phyloP scores from a whole-genome alignment of 352 stramenopile species.

The Phytopythium montanum region DNA sequence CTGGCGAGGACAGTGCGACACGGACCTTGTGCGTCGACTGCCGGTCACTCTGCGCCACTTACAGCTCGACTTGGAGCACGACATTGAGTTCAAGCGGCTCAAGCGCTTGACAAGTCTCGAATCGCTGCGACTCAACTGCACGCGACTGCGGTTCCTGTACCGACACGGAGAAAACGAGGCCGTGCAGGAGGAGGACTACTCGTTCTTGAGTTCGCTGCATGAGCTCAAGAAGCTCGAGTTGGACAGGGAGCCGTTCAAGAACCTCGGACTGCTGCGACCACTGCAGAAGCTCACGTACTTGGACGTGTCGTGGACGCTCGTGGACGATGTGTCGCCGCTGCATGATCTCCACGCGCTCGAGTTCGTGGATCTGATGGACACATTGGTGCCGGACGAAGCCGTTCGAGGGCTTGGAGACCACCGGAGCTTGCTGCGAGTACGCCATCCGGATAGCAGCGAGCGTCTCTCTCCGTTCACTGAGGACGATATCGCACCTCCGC shows the following conservation, averaged over 20 bases:
- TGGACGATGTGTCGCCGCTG: background rate
- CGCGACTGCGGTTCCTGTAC: background rate
- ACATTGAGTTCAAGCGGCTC: background rate
- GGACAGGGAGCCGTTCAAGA: background rate
- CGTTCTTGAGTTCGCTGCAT: background rate
- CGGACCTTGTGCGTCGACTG: background rate
- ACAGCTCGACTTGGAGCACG: background rate
- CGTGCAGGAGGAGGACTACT: background rate
- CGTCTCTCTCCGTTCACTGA: background rate
- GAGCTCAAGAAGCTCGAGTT: constrained; percentile 2
- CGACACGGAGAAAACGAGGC: background rate
- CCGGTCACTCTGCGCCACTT: background rate
- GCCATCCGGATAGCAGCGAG: background rate
- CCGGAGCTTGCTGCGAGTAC: background rate
- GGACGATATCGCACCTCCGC: background rate
- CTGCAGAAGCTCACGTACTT: background rate
- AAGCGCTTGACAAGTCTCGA: background rate
- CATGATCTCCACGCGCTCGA: background rate
- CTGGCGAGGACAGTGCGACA: background rate
- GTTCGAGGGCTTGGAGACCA: background rate
- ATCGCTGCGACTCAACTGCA: background rate
- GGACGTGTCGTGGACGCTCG: background rate
- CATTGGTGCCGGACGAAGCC: background rate
- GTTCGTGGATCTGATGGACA: background rate
- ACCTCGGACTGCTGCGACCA: background rate